A percentile compares a stretch with the other conserved stretches of the same genome.
phyloP scores from a whole-genome alignment of 805 yeast genomes.

The Vanderwaltozyma tropicalis region DNA sequence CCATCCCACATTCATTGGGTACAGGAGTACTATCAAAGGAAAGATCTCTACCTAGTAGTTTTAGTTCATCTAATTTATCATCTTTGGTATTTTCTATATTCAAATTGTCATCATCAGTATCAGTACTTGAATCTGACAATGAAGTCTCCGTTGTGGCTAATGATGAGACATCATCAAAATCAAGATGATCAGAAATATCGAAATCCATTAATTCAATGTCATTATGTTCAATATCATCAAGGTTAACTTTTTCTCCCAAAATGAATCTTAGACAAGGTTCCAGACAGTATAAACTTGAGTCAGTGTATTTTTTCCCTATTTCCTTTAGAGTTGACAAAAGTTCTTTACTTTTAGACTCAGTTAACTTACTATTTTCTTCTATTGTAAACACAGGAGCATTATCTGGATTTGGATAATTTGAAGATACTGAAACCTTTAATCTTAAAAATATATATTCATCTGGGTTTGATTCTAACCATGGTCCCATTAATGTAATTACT shows the following conservation, averaged over 20 bases:
- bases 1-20: slow-evolving; percentile 89
- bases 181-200: slow-evolving; percentile 23
- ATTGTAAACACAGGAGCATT: slow-evolving; percentile 46
- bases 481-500: slow-evolving; percentile 70
- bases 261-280: slow-evolving; percentile 71
- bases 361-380: slow-evolving; percentile 70
- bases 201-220: slow-evolving; percentile 25
- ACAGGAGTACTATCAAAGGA: slow-evolving; percentile 74
- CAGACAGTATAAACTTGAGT: slow-evolving; percentile 54
- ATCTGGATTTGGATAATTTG: slow-evolving; percentile 53
- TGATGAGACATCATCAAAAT: slow-evolving; percentile 28
- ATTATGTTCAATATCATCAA: slow-evolving; percentile 31
- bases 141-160: slow-evolving; percentile 22
- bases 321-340: slow-evolving; percentile 43
- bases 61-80: slow-evolving; percentile 2
- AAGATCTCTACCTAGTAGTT: slow-evolving; percentile 11
- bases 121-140: slow-evolving; percentile 23
- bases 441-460: slow-evolving; percentile 51
- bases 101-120: slow-evolving; percentile 28
- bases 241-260: slow-evolving; percentile 66
- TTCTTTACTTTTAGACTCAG: slow-evolving; percentile 37
- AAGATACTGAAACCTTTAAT: slow-evolving; percentile 60
- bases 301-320: slow-evolving; percentile 47
- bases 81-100: neutral
- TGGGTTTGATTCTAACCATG: slow-evolving; percentile 42